Conservation (phyloP, 345 rosid genomes). For the Aethionema arabicum region DNA sequence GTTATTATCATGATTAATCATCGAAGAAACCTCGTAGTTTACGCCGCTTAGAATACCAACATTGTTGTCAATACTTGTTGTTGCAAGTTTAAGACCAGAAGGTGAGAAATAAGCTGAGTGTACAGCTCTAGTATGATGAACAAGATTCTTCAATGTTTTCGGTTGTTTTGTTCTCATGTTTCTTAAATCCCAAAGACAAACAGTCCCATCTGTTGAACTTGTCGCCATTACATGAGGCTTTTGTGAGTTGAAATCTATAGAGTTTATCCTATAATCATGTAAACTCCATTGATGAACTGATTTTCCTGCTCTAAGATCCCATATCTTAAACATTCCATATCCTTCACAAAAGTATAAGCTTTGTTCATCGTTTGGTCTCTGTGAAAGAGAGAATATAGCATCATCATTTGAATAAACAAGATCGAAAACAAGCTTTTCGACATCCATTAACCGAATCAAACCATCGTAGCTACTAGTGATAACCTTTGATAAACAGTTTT, state of each 20-base stretch:
- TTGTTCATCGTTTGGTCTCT: constrained; percentile 47
- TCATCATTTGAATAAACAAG: constrained; percentile 51
- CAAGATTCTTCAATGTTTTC: constrained; percentile 38
- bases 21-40: constrained; percentile 46
- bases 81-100: constrained; percentile 65
- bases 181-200: constrained; percentile 87
- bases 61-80: constrained; percentile 71
- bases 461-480: constrained; percentile 74
- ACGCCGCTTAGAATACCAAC: constrained; percentile 56
- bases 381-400: constrained; percentile 57
- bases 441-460: constrained; percentile 68
- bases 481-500: constrained; percentile 57
- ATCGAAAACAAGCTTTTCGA: constrained; percentile 71
- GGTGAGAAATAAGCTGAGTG: constrained; percentile 93
- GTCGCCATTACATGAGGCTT: constrained; percentile 68
- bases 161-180: constrained; percentile 42
- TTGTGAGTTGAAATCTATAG: constrained; percentile 67
- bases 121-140: constrained; percentile 57
- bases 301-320: constrained; percentile 68
- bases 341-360: constrained; percentile 68
- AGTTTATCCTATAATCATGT: constrained; percentile 69
- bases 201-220: constrained; percentile 76
- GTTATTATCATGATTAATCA: constrained; percentile 55
- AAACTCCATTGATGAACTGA: constrained; percentile 46
- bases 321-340: constrained; percentile 47